Conservation (phyloP, 2,329 filamentous ascomycete species). For the Fusarium paranaense region DNA sequence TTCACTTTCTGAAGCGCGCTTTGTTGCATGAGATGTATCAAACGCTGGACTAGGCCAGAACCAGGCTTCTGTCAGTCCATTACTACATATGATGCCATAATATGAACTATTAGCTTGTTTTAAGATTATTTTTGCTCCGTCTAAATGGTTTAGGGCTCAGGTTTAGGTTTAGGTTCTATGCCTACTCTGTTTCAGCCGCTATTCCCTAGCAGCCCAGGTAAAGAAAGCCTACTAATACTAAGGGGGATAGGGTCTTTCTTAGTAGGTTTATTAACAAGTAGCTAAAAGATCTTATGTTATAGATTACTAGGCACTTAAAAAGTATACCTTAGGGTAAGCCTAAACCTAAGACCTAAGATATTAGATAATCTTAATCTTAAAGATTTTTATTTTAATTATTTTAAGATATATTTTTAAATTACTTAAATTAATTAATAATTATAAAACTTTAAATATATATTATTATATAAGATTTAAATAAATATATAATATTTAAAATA, state of each 20-base stretch:
- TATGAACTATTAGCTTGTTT: not conserved
- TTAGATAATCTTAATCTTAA: no score
- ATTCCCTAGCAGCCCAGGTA: not conserved
- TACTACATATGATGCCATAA: not conserved
- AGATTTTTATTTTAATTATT: no score
- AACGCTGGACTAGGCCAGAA: not conserved
- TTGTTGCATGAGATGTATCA: not conserved
- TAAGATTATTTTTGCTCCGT: not conserved
- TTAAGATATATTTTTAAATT: no score
- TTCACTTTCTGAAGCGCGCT: not conserved
- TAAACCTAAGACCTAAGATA: no score
- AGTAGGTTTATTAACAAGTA: not conserved
- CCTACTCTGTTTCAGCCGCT: not conserved
- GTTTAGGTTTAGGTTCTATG: not conserved
- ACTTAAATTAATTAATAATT: no score
- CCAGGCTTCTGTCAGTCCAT: no score
- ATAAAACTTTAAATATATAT: no score
- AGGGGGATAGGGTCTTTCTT: not conserved
- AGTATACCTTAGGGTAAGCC: no score
- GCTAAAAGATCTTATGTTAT: no score
- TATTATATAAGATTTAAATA: no score
- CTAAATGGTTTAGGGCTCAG: not conserved
- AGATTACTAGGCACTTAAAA: no score
- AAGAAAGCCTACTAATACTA: not conserved
- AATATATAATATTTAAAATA: no score